A percentile compares a stretch with the other conserved stretches of the same genome.
phyloP scores from a whole-genome alignment of 2,329 filamentous ascomycete genomes.

The Clonostachys rosea region DNA sequence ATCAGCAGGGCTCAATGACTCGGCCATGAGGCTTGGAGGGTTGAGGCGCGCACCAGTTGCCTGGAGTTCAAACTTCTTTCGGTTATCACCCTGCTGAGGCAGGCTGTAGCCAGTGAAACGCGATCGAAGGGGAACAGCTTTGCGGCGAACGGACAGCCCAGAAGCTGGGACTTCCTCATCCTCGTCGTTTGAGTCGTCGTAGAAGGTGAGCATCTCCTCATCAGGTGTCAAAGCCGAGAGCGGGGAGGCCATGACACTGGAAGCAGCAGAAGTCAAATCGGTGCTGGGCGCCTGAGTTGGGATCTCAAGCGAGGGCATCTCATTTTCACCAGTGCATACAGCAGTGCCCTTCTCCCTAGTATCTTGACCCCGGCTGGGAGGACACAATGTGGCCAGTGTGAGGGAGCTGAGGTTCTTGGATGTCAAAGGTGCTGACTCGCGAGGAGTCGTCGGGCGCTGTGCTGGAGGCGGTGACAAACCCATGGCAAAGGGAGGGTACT shows the following conservation, averaged over 20 bases:
- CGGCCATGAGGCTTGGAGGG: not conserved
- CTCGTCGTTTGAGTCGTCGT: constrained; percentile 33
- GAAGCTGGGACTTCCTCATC: constrained; percentile 24
- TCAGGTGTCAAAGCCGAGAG: constrained; percentile 30
- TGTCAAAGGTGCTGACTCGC: constrained; percentile 15
- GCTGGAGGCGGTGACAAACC: constrained; percentile 49
- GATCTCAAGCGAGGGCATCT: not conserved
- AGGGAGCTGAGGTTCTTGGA: constrained; percentile 13
- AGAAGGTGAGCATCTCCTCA: constrained; percentile 38
- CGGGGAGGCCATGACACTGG: constrained; percentile 21
- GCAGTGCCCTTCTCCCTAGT: not conserved
- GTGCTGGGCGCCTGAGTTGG: constrained; percentile 11
- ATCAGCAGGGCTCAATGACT: not conserved
- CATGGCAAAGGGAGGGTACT: constrained; percentile 36
- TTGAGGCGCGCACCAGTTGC: not conserved
- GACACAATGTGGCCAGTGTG: constrained; percentile 11
- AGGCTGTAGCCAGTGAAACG: constrained; percentile 37
- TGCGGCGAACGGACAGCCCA: not conserved
- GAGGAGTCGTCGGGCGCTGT: constrained; percentile 23
- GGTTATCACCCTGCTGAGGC: constrained; percentile 15
- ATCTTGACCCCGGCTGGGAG: not conserved
- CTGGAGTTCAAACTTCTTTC: not conserved
- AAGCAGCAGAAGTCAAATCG: constrained; percentile 20
- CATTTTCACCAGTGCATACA: not conserved
- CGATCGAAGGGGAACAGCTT: not conserved